A percentile compares a stretch with the other conserved stretches of the same genome.
phyloP scores from a whole-genome alignment of 148 eudicot species.

The Rhododendron griersonianum region DNA sequence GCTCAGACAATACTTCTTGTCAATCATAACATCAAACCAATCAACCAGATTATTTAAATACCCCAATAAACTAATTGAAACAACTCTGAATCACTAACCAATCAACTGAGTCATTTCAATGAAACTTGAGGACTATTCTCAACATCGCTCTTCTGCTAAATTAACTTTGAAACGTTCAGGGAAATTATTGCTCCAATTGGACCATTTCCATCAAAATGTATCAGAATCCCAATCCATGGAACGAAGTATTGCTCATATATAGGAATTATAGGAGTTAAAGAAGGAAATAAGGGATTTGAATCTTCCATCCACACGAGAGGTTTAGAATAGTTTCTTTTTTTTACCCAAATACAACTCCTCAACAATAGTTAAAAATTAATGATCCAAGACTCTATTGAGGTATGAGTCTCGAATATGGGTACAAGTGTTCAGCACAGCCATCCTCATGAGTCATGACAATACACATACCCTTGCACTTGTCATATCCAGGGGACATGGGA shows the following conservation, averaged over 20 bases:
- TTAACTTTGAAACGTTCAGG: background rate
- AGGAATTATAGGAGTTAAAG: background rate
- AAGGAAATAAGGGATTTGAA: background rate
- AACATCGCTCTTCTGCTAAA: background rate
- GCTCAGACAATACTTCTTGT: background rate
- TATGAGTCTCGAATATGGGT: background rate
- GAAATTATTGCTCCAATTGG: background rate
- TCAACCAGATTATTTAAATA: background rate
- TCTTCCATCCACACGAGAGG: background rate
- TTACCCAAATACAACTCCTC: background rate
- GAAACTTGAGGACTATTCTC: background rate
- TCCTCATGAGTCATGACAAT: background rate
- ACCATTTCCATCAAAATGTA: background rate
- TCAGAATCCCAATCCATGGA: background rate
- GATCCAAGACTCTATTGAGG: background rate
- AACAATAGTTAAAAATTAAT: background rate
- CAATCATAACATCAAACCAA: background rate
- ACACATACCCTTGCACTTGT: background rate
- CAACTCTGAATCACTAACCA: background rate
- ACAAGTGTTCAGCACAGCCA: background rate
- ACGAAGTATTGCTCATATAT: background rate
- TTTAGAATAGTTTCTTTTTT: background rate
- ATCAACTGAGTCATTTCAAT: background rate
- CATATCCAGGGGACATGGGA: background rate
- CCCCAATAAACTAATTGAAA: background rate